These are phyloP conservation scores for Manihot esculenta DNA, from an alignment of 441 rosid species.

Conservation along the genomic window DNA sequence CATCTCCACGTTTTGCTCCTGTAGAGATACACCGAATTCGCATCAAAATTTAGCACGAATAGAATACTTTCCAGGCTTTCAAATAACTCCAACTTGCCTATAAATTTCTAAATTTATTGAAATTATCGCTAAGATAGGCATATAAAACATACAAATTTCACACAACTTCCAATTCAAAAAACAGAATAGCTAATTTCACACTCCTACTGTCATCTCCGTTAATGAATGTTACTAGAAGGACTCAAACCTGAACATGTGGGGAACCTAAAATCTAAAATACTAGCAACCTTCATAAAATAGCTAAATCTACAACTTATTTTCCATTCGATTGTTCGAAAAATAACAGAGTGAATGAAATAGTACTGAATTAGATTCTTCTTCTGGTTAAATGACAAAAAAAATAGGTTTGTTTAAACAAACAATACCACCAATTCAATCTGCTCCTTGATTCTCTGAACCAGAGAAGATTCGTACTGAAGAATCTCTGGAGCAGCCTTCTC, in stretches of 20 bases:
- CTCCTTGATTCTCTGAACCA: conserved; percentile 57
- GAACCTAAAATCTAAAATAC: no score
- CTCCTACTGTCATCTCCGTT: neutral
- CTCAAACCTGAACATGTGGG: neutral
- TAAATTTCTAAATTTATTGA: neutral
- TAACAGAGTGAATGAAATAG: no score
- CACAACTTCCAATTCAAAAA: no score
- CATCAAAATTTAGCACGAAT: neutral
- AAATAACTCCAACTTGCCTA: neutral
- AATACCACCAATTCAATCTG: conserved; percentile 57
- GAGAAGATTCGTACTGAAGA: conserved; percentile 45
- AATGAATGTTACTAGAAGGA: no score
- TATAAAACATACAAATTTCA: no score
- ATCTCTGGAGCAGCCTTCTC: conserved; percentile 80
- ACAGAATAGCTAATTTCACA: no score
- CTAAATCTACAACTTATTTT: no score
- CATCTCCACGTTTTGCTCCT: conserved; percentile 76
- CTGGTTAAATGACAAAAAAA: conserved; percentile 7
- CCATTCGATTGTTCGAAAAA: no score
- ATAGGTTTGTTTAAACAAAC: conserved; percentile 17
- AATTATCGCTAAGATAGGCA: neutral
- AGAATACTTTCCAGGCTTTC: neutral
- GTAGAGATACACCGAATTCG: conserved; percentile 12
- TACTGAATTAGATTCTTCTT: neutral
- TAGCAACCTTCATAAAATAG: neutral